Conservation (phyloP, 352 stramenopile genomes). For the Phytophthora pluvialis region DNA sequence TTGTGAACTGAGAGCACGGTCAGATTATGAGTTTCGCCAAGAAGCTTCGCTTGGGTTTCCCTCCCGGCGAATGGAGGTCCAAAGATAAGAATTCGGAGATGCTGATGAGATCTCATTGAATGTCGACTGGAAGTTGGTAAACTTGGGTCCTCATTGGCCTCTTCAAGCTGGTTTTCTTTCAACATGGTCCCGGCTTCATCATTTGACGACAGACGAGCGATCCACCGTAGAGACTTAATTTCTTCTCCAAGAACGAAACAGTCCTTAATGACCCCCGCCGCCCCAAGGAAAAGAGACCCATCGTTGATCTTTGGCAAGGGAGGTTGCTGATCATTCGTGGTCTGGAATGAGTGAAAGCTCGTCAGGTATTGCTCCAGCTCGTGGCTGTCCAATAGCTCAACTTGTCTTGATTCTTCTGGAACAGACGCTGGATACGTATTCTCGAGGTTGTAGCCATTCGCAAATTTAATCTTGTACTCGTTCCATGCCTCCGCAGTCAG, state of each 20-base stretch:
- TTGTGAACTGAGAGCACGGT: constrained; percentile 58
- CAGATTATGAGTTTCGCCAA: constrained; percentile 62
- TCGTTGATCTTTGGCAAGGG: constrained; percentile 26
- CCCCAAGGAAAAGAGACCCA: constrained; percentile 57
- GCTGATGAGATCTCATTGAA: neutral
- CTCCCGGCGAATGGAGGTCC: constrained; percentile 72
- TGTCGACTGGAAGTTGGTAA: neutral
- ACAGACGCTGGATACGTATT: neutral
- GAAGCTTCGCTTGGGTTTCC: constrained; percentile 51
- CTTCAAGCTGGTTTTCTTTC: constrained; percentile 1
- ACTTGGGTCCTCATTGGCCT: neutral
- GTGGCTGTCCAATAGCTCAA: constrained; percentile 35
- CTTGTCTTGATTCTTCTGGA: constrained; percentile 9
- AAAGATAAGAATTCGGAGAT: constrained; percentile 64
- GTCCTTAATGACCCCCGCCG: constrained; percentile 50
- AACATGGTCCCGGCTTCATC: neutral
- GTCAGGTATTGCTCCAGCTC: constrained; percentile 58
- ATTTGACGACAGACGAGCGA: constrained; percentile 21
- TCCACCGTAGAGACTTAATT: constrained; percentile 74
- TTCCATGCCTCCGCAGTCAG: constrained; percentile 53
- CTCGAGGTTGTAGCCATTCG: constrained; percentile 15
- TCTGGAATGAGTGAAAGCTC: constrained; percentile 36
- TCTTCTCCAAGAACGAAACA: constrained; percentile 60
- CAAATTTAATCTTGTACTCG: constrained; percentile 64
- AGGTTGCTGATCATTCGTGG: constrained; percentile 20